A percentile compares a stretch with the other conserved stretches of the same genome.
These are phyloP conservation scores for Aspergillus ustus DNA, from an alignment of 2,329 filamentous ascomycete species.

Conservation along the genomic window DNA sequence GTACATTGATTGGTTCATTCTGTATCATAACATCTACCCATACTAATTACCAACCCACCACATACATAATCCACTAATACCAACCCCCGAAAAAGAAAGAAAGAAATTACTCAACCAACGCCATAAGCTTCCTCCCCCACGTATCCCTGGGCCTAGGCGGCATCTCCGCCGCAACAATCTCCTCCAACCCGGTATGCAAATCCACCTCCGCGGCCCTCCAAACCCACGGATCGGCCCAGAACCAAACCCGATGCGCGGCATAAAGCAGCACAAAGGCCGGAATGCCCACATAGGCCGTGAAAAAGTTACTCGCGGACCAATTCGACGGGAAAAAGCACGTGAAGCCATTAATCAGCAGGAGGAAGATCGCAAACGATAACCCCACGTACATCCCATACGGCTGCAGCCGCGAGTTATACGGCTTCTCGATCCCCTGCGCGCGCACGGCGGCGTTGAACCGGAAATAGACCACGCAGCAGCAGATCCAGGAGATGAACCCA, in stretches of 20 bases:
- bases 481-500: slow-evolving; percentile 72
- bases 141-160: slow-evolving; percentile 36
- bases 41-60: background rate
- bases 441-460: slow-evolving; percentile 60
- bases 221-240: slow-evolving; percentile 57
- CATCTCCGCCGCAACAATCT: slow-evolving; percentile 55
- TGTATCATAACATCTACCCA: background rate
- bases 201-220: slow-evolving; percentile 57
- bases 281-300: slow-evolving; percentile 69
- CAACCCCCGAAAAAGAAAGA: no score
- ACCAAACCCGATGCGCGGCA: slow-evolving; percentile 54
- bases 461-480: slow-evolving; percentile 65
- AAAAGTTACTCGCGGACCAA: slow-evolving; percentile 67
- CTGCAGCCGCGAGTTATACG: slow-evolving; percentile 60
- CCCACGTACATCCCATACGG: slow-evolving; percentile 67
- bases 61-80: background rate
- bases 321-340: slow-evolving; percentile 70
- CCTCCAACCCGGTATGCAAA: slow-evolving; percentile 57
- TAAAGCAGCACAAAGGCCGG: slow-evolving; percentile 64
- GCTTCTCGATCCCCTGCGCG: slow-evolving; percentile 54
- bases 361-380: slow-evolving; percentile 51
- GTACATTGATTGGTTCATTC: background rate
- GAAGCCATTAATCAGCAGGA: slow-evolving; percentile 78
- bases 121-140: slow-evolving; percentile 39
- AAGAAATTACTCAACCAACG: slow-evolving; percentile 32